A percentile compares a stretch with the other conserved stretches of the same genome.
Conservation (phyloP, 169 alveolate genomes). For the Plasmodium gaboni region DNA sequence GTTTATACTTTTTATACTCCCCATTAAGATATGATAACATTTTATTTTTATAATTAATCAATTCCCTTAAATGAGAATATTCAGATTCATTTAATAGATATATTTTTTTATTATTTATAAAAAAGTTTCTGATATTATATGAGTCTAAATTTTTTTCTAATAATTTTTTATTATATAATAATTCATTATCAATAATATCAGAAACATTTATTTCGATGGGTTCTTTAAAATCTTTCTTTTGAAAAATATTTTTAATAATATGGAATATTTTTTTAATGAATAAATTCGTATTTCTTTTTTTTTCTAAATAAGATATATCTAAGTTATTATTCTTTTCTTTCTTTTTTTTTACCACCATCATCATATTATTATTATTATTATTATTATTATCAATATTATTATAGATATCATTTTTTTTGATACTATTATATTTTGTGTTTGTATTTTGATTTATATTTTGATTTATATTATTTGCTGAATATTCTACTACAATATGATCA, state of each 20-base stretch:
- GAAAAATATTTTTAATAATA: conserved; percentile 25
- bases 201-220: conserved; percentile 33
- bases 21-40: conserved; percentile 37
- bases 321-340: background rate
- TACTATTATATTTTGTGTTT: background rate
- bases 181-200: conserved; percentile 47
- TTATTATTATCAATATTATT: background rate
- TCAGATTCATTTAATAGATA: conserved; percentile 57
- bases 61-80: conserved; percentile 40
- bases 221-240: conserved; percentile 38
- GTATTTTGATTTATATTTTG: background rate
- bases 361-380: background rate
- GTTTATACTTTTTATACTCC: conserved; percentile 44
- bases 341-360: background rate
- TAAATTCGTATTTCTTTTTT: conserved; percentile 52
- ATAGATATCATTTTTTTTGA: background rate
- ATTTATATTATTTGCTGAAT: background rate
- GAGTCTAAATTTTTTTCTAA: conserved; percentile 67
- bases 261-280: conserved; percentile 18
- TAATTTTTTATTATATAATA: conserved; percentile 39
- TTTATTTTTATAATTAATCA: conserved; percentile 62
- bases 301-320: conserved; percentile 46
- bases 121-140: conserved; percentile 45
- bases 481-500: conserved; percentile 35
- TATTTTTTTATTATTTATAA: conserved; percentile 45